Evolutionary conservation across 2,329 filamentous ascomycete species (phyloP).

Genomic region (Ophiosphaerella korrae): DNA sequence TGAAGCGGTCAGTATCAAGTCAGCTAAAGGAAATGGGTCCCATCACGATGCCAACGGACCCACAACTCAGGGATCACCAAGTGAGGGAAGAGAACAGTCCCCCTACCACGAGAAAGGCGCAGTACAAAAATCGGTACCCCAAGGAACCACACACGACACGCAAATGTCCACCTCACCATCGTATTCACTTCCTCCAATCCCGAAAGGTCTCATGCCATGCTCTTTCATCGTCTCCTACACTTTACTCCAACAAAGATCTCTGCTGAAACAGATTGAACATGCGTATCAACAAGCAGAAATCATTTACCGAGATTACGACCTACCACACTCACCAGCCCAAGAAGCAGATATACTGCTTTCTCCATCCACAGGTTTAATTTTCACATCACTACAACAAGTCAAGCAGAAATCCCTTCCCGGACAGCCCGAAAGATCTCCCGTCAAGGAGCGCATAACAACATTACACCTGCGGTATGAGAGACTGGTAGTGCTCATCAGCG

Average conservation of each 20-base stretch:
- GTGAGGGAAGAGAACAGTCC: neutral
- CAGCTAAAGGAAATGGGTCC: neutral
- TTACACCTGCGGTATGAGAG: slow-evolving; percentile 67
- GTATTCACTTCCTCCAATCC: slow-evolving; percentile 32
- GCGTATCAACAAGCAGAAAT: slow-evolving; percentile 58
- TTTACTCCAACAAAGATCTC: slow-evolving; percentile 50
- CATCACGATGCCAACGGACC: neutral
- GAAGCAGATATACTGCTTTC: slow-evolving; percentile 79
- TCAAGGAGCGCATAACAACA: slow-evolving; percentile 61
- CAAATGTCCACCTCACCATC: neutral
- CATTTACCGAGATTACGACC: slow-evolving; percentile 65
- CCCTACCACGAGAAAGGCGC: neutral
- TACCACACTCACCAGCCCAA: slow-evolving; percentile 32
- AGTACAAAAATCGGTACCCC: neutral
- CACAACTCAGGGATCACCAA: neutral
- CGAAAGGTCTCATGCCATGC: slow-evolving; percentile 26
- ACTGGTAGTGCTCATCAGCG: slow-evolving; percentile 70
- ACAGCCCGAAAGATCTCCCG: slow-evolving; percentile 41
- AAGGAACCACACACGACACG: neutral
- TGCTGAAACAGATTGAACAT: slow-evolving; percentile 59
- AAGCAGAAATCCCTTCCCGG: slow-evolving; percentile 75
- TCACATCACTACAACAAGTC: slow-evolving; percentile 73
- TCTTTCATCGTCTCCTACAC: slow-evolving; percentile 60
- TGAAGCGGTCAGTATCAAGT: neutral
- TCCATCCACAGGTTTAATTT: slow-evolving; percentile 69